Evolutionary conservation across 1,284 basidiomycete genomes (phyloP).

Genomic region (Sporisorium iseilematis-ciliati): DNA sequence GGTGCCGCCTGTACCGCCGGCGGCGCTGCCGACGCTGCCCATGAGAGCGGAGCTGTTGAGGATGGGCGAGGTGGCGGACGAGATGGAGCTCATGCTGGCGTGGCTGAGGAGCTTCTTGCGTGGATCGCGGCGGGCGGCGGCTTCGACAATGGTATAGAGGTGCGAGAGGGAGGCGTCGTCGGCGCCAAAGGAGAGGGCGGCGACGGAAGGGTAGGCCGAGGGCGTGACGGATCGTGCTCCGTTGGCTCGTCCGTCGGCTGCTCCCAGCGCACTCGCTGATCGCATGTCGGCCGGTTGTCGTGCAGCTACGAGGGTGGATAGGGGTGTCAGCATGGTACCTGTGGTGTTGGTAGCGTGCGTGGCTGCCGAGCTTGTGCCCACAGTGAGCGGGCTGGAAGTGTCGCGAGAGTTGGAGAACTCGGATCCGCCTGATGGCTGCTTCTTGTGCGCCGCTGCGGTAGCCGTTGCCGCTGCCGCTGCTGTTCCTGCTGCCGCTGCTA

Average conservation of each 20-base stretch:
- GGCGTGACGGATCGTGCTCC: constrained; percentile 28
- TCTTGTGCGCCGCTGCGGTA: constrained; percentile 31
- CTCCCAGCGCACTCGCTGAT: constrained; percentile 13
- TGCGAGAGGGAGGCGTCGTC: constrained; percentile 57
- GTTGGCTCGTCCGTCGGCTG: neutral
- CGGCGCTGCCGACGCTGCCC: constrained; percentile 3
- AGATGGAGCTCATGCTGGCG: constrained; percentile 31
- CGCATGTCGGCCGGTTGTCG: constrained; percentile 10
- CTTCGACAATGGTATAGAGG: constrained; percentile 62
- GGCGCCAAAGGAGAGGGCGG: constrained; percentile 33
- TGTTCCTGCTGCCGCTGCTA: constrained; percentile 12
- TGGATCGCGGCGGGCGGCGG: constrained; percentile 55
- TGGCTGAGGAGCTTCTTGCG: constrained; percentile 36
- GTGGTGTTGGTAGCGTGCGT: constrained; percentile 47
- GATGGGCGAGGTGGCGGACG: constrained; percentile 16
- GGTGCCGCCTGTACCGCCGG: neutral
- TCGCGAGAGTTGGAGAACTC: constrained; percentile 42
- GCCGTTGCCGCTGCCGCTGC: constrained; percentile 8
- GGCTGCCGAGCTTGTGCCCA: constrained; percentile 38
- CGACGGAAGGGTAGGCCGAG: constrained; percentile 26
- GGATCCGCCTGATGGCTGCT: constrained; percentile 47
- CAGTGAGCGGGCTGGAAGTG: constrained; percentile 41
- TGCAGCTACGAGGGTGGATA: constrained; percentile 33
- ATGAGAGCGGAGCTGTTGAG: constrained; percentile 8
- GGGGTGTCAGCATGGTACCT: constrained; percentile 48